Evolutionary conservation across 1,284 basidiomycete genomes (phyloP).

Genomic region (Amylostereum chailletii): DNA sequence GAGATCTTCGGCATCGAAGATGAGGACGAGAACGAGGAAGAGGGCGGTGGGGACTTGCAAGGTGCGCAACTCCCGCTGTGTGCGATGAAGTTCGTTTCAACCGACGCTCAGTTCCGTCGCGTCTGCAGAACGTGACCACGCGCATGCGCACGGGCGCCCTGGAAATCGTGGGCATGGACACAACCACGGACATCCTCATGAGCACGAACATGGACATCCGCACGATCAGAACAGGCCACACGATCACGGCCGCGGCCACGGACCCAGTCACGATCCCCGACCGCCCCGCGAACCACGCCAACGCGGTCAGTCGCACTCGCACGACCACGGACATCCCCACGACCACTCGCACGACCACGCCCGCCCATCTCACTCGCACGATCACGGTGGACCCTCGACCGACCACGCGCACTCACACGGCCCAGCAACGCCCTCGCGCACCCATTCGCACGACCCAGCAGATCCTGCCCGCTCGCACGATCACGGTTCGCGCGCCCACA

Average conservation of each 20-base stretch:
- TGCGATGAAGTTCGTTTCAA: neutral
- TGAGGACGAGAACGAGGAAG: conserved; percentile 23
- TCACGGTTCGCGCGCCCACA: conserved; percentile 5
- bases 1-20: conserved; percentile 62
- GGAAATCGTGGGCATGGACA: neutral
- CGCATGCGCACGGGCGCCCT: neutral
- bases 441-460: conserved; percentile 15
- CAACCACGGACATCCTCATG: neutral
- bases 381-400: neutral
- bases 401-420: conserved; percentile 25
- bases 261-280: too few relatives aligned
- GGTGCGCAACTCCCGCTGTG: conserved; percentile 7
- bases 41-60: conserved; percentile 12
- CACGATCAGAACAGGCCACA: conserved; percentile 7
- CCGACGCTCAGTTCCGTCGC: conserved; percentile 15
- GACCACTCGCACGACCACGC: too few relatives aligned
- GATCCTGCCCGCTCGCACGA: conserved; percentile 14
- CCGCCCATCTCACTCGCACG: too few relatives aligned
- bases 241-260: too few relatives aligned
- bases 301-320: too few relatives aligned
- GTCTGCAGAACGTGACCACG: conserved; percentile 7
- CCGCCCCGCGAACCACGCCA: too few relatives aligned
- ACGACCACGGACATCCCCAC: too few relatives aligned
- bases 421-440: neutral
- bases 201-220: neutral